Base-by-base conservation (phyloP, 495 filamentous ascomycete genomes). In the Lophium mytilinum region DNA sequence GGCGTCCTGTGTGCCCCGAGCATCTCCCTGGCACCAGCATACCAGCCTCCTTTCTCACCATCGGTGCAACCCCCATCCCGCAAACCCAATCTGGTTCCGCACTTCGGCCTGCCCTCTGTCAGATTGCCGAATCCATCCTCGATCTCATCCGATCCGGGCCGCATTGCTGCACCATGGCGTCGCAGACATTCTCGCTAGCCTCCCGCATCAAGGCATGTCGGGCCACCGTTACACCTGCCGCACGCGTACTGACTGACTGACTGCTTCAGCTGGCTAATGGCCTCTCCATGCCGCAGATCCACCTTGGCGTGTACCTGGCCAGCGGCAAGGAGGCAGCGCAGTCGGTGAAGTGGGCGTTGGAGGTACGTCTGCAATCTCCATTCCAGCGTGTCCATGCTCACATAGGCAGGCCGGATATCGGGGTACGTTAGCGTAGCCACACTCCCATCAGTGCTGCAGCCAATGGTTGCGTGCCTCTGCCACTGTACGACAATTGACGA, bases 241-340 rank as follows among this genome's bases (percentile, higher is more conserved):
- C 43, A 42, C 50, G 15, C 35, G 24, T 30, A 36, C 51, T 56
- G 46, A 65, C 52, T 36, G 14, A 36, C 51, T 56, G 46, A 65
- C 52, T 36, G 14, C 40, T 69, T 19, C 56, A 80, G 78, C 76
- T 86, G 41, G 56, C 75, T 60, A 85, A 83, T 74, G 77, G 76
- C 69, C 60, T 72, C 41, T 68, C 70, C 21, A 87, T 86, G 72
- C 85, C 83, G 6, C 74, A 73, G 57, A 80, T 87, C 57, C 83
- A 87, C 48, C 75, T 87, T 0, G 84, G 84, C 11, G 78, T 86
- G 11, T 88, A 87, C 69, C 68, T 80, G 71, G 80, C 80, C 56
- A 75, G 71, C 12, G 78, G 79, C 11, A 59, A 63, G 24, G 78
- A 81, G 59, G 75, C 77, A 3, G 66, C 60, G 9, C 50, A 69